Evolutionary conservation across 495 filamentous ascomycete species (phyloP), one percentile per base, ranked within the genome.

Genomic region (Amorphotheca resinae): DNA sequence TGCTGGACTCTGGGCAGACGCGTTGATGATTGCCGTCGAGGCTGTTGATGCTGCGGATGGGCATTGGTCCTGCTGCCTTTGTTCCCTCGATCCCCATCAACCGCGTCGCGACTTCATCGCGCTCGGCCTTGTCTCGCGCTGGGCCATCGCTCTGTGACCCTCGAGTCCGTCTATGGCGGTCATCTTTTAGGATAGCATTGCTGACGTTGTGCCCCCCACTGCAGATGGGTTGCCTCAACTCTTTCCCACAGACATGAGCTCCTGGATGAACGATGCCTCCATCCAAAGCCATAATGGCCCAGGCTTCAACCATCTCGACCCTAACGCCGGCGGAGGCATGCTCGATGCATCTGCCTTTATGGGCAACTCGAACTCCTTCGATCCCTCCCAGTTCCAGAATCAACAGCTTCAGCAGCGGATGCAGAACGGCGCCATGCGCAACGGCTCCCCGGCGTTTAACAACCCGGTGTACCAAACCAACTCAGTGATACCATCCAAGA

Each of bases 401-500:
- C 63, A 70, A 65, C 65, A 69, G 42, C 66, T 77, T 50, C 67
- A 66, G 18, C 68, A 72, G 45, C 77, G 77, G 60, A 80, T 93
- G 72, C 82, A 85, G 62, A 93, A 93, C 70, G 82, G 82, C 57
- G 73, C 73, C 49, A 76, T 80, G 62, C 79, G 82, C 63, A 87
- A 87, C 63, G 76, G 77, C 28, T 55, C 53, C 3, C 82, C 84
- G 22, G 76, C 78, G 37, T 88, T 84, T 63, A 69, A 74, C 46
- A 78, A 74, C 48, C 72, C 77, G n/a, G 77, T 74, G 52, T 86
- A 84, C 65, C 77, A 82, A 53, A 80, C 80, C 23, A 81, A 87
- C 62, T 70, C 81, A 26, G 77, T 93, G 58, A 76, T 94, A 45
- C 88, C 88, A 41, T 84, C 87, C 3, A 95, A 95, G 59, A 74